phyloP scores from a whole-genome alignment of 2,329 filamentous ascomycete species.

The Alternaria alternata region DNA sequence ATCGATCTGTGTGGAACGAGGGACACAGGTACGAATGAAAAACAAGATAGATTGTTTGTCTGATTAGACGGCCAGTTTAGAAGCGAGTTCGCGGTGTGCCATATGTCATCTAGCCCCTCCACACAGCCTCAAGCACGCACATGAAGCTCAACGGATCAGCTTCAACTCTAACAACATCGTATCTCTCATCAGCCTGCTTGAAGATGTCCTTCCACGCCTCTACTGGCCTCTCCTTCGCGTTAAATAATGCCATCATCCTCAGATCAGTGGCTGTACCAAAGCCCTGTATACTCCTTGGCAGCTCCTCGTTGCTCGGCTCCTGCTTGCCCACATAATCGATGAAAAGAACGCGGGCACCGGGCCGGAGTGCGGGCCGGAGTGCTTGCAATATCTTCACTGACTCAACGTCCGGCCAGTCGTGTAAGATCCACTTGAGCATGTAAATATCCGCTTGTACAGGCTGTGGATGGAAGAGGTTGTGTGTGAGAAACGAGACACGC shows the following conservation, averaged over 20 bases:
- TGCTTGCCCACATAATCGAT: conserved; percentile 49
- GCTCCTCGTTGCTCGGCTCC: conserved; percentile 33
- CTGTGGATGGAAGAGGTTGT: conserved; percentile 68
- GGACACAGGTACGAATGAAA: background rate
- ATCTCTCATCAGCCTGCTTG: conserved; percentile 56
- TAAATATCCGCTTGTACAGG: conserved; percentile 63
- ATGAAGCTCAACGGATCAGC: conserved; percentile 35
- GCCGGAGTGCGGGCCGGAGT: conserved; percentile 64
- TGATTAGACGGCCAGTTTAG: too few relatives aligned
- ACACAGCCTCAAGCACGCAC: conserved; percentile 41
- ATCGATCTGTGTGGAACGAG: background rate
- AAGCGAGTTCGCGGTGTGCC: background rate
- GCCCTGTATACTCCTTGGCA: conserved; percentile 35
- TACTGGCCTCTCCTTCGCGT: conserved; percentile 57
- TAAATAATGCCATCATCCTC: conserved; percentile 61
- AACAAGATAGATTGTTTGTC: background rate
- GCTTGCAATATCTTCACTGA: conserved; percentile 48
- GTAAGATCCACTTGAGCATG: conserved; percentile 67
- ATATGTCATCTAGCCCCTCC: conserved; percentile 21
- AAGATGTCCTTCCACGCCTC: conserved; percentile 59
- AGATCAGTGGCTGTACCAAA: conserved; percentile 55
- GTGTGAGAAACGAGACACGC: conserved; percentile 53
- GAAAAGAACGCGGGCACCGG: conserved; percentile 59
- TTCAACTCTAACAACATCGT: conserved; percentile 48
- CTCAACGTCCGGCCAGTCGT: conserved; percentile 67